Percentiles rank a stretch among this genome's conserved stretches.
These are phyloP conservation scores for Pyrenophora teres DNA, from an alignment of 2,329 filamentous ascomycete species.

Conservation along the genomic window DNA sequence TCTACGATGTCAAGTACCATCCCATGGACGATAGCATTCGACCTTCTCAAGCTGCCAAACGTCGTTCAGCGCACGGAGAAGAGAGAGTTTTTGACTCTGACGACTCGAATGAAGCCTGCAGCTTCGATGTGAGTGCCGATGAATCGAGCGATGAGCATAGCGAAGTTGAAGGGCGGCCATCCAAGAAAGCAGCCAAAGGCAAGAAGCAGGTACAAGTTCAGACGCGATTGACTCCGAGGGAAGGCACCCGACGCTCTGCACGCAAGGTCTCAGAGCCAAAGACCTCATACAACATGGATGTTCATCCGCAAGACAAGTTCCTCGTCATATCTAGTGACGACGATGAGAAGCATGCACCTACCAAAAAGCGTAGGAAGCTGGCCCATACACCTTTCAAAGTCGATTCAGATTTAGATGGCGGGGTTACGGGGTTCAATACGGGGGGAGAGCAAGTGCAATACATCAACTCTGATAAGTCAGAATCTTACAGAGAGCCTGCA, in stretches of 20 bases:
- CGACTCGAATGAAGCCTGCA: background rate
- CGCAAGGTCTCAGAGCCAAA: constrained; percentile 24
- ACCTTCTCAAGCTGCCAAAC: constrained; percentile 35
- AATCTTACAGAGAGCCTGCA: background rate
- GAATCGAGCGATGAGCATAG: constrained; percentile 9
- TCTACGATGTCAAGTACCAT: constrained; percentile 42
- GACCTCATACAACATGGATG: constrained; percentile 30
- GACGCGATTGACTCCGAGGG: background rate
- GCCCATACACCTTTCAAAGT: background rate
- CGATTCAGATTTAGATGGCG: background rate
- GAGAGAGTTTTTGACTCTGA: background rate
- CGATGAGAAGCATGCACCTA: background rate
- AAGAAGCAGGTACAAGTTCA: constrained; percentile 15
- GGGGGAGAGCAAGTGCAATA: background rate
- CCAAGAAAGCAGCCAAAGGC: constrained; percentile 2
- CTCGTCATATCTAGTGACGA: constrained; percentile 15
- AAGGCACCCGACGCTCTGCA: constrained; percentile 30
- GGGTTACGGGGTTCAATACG: background rate
- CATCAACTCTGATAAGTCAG: background rate
- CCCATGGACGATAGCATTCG: constrained; percentile 40
- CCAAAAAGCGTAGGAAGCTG: constrained; percentile 1
- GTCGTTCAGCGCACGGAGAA: constrained; percentile 29
- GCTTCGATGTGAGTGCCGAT: constrained; percentile 3
- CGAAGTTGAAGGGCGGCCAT: constrained; percentile 7
- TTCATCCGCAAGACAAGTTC: constrained; percentile 39